Evolutionary conservation across 1,139 yeast genomes (phyloP), one percentile per base, ranked within the genome.

Genomic region (Geotrichum phurueaensis): DNA sequence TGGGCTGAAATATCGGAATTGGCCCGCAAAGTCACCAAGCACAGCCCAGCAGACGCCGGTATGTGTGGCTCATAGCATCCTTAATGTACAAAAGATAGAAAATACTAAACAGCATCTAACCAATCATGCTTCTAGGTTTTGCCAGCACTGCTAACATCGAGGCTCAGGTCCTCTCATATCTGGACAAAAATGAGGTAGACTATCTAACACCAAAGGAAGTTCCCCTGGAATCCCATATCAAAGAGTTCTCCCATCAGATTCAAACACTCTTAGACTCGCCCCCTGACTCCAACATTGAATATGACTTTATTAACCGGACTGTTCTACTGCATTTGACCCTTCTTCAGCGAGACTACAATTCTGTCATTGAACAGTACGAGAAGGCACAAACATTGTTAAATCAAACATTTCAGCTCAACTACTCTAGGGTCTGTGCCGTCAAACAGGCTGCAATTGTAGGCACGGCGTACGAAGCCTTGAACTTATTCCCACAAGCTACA

Each of bases 371-470:
- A 23, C 39, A 58, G 23, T 51, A 62, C 48, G 58, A 51, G 31
- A 39, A 58, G 36, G 5, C 49, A 23, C 23, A 45, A 36, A 36
- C 54, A 31, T 43, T 39, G 39, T 18, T 47, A 33, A 27, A 25
- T 2, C 39, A 51, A 23, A n/a, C 56, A 7, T 33, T 33, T n/a
- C 47, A 47, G 10, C 54, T 50, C 51, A 53, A 55, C 33, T 70
- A 70, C 58, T 62, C 69, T 1, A 53, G 56, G 27, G 69, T 65
- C 13, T 66, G 64, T 2, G 60, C 59, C 1, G 58, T 67, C 52
- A 69, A 69, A 60, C 64, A 63, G 33, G 61, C 64, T 9, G 71
- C 70, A 4, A 62, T 71, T 31, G 62, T 70, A 23, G 74, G 70
- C 7, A 60, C 68, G 7, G 69, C 73, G 2, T 65, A 61, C 55